Base-by-base conservation (phyloP, 2,329 filamentous ascomycete genomes). In the Lachnellula cervina region DNA sequence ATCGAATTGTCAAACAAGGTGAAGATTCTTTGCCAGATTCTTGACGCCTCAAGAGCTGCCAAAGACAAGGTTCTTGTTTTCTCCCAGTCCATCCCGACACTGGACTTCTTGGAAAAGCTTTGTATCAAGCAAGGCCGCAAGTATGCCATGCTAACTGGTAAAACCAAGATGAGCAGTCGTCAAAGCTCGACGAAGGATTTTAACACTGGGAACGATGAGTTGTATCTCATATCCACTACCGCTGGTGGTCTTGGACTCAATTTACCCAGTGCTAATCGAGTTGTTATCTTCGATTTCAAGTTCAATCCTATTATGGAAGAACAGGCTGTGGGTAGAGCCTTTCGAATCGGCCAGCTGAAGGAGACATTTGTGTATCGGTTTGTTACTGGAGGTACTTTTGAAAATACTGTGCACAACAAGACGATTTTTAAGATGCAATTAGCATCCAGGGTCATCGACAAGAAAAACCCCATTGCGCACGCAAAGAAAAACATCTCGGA, bases 171-270 rank as follows among this genome's bases (percentile, higher is more conserved):
- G 42, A 56, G 63, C 1, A 74, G 73, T 43, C 83, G 92, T 9
- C 87, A 90, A 68, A 68, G 71, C 1, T 71, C 81, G 42, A 81
- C 87, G 8, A 88, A 89, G 59, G 67, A 72, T 0, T 96, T 96
- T 76, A 92, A 94, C 62, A 66, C 68, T 0, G 75, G 74, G 0
- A 60, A 71, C 2, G 70, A 73, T 1, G 78, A 84, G 23, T 77
- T 95, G 0, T 89, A 89, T 66, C 74, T 97, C 2, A 90, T 96
- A 55, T 96, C 90, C 0, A 96, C 90, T 1, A 84, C 72, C 57
- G 90, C 92, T 8, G 92, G 91, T 21, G 90, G 90, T 0, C 74
- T 91, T 1, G 92, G 92, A 0, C 76, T 96, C 49, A 97, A 97
- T 61, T 87, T 97, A 13, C 82, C 83, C 42, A 86, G 87, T 1